Evolutionary conservation across 352 stramenopile species (phyloP).

Genomic region (Phytopythium montanum): DNA sequence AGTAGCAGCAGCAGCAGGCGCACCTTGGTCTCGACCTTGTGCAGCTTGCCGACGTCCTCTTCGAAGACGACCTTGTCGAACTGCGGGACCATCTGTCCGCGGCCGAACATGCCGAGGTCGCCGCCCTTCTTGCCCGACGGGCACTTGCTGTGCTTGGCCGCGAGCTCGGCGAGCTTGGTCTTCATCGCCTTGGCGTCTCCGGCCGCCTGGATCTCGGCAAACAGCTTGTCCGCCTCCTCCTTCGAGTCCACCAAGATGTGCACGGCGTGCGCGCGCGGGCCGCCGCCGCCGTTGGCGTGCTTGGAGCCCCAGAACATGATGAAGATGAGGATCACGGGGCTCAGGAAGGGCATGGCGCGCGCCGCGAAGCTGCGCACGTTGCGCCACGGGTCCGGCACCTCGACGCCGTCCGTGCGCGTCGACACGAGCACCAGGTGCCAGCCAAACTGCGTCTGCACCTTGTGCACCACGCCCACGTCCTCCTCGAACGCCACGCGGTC

Average conservation of each 20-base stretch:
- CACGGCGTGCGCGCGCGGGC: conserved; percentile 40
- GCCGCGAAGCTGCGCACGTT: conserved; percentile 27
- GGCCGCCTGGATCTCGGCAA: conserved; percentile 49
- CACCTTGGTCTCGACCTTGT: conserved; percentile 58
- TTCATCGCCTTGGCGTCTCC: conserved; percentile 30
- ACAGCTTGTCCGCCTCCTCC: conserved; percentile 42
- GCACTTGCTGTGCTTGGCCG: conserved; percentile 44
- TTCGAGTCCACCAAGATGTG: conserved; percentile 68
- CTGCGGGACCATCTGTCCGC: conserved; percentile 69
- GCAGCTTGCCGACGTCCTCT: conserved; percentile 42
- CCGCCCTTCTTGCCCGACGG: conserved; percentile 59
- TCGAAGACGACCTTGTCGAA: conserved; percentile 74
- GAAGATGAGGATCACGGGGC: conserved; percentile 41
- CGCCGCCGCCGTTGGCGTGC: conserved; percentile 11
- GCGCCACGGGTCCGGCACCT: conserved; percentile 32
- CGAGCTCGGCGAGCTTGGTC: conserved; percentile 50
- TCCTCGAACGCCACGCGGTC: conserved; percentile 71
- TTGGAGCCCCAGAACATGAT: conserved; percentile 43
- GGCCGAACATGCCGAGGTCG: conserved; percentile 64
- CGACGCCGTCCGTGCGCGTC: conserved; percentile 39
- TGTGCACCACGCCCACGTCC: conserved; percentile 68
- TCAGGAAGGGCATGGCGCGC: conserved; percentile 50
- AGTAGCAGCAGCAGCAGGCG: neutral
- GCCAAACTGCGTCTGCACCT: conserved; percentile 81
- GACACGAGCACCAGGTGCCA: conserved; percentile 66